Conservation (phyloP, 345 rosid species). For the Triadica sebifera region DNA sequence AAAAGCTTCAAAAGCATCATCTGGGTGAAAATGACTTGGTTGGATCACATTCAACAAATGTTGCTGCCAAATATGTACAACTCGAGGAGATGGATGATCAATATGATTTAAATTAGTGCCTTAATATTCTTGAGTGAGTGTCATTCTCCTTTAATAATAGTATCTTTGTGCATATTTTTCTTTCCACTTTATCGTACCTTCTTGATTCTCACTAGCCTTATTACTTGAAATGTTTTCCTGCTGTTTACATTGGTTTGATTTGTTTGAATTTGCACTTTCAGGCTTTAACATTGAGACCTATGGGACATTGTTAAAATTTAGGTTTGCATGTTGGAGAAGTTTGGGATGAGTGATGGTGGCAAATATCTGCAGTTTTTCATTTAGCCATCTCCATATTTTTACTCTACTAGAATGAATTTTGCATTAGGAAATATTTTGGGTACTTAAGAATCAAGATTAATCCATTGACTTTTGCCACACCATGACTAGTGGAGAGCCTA, state of each 20-base stretch:
- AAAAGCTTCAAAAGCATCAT: conserved; percentile 57
- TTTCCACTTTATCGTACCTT: neutral
- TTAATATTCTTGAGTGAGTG: conserved; percentile 21
- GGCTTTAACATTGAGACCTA: neutral
- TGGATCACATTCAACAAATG: conserved; percentile 26
- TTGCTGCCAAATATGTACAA: conserved; percentile 70
- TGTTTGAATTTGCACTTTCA: neutral
- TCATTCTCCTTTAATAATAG: neutral
- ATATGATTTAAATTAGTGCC: conserved; percentile 41
- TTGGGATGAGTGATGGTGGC: neutral
- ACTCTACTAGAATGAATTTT: neutral
- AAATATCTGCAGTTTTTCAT: neutral
- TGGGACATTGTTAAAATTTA: neutral
- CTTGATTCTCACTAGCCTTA: neutral
- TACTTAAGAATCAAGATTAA: neutral
- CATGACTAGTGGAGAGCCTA: neutral
- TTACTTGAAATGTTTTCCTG: neutral
- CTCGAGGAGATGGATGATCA: conserved; percentile 82
- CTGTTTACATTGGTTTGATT: neutral
- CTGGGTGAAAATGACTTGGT: conserved; percentile 31
- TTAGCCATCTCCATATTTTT: neutral
- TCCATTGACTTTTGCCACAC: neutral
- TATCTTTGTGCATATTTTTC: neutral
- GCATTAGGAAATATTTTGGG: conserved; percentile 1
- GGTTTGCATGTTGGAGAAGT: conserved; percentile 10